These are phyloP conservation scores for Macrotyloma uniflorum DNA, from an alignment of 306 rosid genomes.

Conservation along the genomic window DNA sequence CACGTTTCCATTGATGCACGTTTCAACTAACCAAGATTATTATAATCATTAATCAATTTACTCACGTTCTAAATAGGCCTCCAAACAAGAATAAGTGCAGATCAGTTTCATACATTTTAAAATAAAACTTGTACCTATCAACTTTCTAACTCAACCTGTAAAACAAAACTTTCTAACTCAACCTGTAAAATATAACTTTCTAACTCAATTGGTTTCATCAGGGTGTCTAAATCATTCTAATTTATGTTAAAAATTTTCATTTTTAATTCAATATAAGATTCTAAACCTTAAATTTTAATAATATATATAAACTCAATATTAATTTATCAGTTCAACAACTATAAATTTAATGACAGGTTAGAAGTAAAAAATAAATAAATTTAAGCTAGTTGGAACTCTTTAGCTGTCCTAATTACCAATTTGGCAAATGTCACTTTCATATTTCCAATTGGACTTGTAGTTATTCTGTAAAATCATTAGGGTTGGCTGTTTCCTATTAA, in stretches of 20 bases:
- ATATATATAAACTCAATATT: background rate
- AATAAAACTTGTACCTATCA: no score
- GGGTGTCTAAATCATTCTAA: no score
- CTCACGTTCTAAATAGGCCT: background rate
- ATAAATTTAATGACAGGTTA: background rate
- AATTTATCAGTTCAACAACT: background rate
- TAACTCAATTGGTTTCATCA: no score
- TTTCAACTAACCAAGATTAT: background rate
- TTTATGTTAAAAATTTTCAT: no score
- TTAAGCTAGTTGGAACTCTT: background rate
- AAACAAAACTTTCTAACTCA: no score
- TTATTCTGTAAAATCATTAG: background rate
- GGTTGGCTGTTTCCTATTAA: background rate
- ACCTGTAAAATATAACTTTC: no score
- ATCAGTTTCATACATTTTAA: no score
- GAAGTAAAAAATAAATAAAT: background rate
- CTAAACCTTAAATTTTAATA: no score
- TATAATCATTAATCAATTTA: background rate
- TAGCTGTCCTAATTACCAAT: no score
- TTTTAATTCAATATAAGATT: no score
- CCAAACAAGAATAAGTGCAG: no score
- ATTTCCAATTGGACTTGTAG: background rate
- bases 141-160: no score
- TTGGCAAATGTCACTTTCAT: background rate
- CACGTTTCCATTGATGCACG: constrained; percentile 24